phyloP scores from a whole-genome alignment of 345 rosid genomes.

The Brassica napus region Da-Ae NC_063441.1:9893501-9894000 shows the following conservation, averaged over 20 bases:
- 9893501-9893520: not conserved
- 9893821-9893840: conserved; percentile 29
- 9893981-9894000: conserved; percentile 46
- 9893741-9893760: conserved; percentile 20
- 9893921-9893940: conserved; percentile 65
- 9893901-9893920: conserved; percentile 25
- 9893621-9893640: not conserved
- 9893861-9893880: conserved; percentile 28
- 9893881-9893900: conserved; percentile 24
- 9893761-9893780: conserved; percentile 34
- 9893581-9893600: not conserved
- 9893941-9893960: conserved; percentile 76
- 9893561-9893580: not conserved
- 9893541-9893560: not conserved
- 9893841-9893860: conserved; percentile 27
- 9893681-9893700: not conserved
- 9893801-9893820: conserved; percentile 33
- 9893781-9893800: conserved; percentile 44
- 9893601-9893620: not conserved
- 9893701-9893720: not conserved
- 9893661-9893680: not conserved
- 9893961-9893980: conserved; percentile 78
- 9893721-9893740: not conserved
- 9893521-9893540: not conserved
- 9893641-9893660: not conserved